These are phyloP conservation scores for Firmiana major DNA, from an alignment of 345 rosid species.

Conservation along the genomic window DNA sequence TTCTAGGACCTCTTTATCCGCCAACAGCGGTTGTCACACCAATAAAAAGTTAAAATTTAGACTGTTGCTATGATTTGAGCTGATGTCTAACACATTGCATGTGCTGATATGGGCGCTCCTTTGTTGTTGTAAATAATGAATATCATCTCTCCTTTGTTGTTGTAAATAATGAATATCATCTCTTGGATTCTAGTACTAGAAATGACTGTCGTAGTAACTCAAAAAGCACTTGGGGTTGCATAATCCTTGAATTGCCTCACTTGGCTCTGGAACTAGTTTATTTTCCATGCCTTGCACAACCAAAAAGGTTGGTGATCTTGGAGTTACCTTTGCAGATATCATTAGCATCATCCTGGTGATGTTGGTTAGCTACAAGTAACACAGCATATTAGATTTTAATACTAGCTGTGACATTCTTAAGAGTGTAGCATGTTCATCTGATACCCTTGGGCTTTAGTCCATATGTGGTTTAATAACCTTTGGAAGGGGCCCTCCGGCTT, in stretches of 20 bases:
- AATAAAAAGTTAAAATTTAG: not conserved
- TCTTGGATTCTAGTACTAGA: not conserved
- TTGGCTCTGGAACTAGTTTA: not conserved
- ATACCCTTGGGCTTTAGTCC: not conserved
- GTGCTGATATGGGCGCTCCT: not conserved
- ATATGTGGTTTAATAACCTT: not conserved
- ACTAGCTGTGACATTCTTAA: not conserved
- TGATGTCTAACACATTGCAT: not conserved
- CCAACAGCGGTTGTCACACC: not conserved
- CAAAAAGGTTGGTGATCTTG: not conserved
- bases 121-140: not conserved
- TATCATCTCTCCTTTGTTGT: not conserved
- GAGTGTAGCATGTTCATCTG: not conserved
- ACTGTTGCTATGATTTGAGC: not conserved
- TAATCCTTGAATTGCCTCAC: not conserved
- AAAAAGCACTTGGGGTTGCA: not conserved
- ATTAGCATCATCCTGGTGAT: not conserved
- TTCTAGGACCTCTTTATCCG: slow-evolving; percentile 1
- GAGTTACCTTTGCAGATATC: not conserved
- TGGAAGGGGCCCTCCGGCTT: not conserved
- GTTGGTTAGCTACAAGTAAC: not conserved
- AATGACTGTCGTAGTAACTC: not conserved
- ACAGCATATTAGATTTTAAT: not conserved
- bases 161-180: not conserved
- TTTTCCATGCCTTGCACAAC: not conserved